Conservation (phyloP, 164 flowering plant species). For the Vitis labrusca region DNA sequence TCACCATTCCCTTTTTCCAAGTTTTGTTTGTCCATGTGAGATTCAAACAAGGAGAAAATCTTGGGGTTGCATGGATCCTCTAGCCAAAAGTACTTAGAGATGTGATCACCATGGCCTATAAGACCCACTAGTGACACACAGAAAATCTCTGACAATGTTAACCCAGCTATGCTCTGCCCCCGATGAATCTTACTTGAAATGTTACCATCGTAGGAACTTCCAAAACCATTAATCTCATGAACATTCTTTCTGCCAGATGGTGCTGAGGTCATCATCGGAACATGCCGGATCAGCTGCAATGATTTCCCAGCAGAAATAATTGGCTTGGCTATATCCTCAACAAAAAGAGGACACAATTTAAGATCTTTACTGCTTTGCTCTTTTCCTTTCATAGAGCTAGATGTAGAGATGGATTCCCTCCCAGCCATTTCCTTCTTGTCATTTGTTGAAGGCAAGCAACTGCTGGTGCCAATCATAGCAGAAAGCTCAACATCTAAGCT, state of each 20-base stretch:
- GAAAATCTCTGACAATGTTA: slow-evolving; percentile 83
- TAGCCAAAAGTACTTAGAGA: slow-evolving; percentile 47
- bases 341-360: slow-evolving; percentile 69
- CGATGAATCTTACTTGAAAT: slow-evolving; percentile 10
- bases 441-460: slow-evolving; percentile 16
- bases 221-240: slow-evolving; percentile 22
- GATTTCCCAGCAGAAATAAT: slow-evolving; percentile 97
- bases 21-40: slow-evolving; percentile 19
- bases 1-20: slow-evolving; percentile 19
- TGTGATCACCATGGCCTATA: slow-evolving; percentile 72
- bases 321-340: slow-evolving; percentile 70
- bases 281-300: slow-evolving; percentile 77
- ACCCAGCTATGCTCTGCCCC: slow-evolving; percentile 35
- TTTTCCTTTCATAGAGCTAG: slow-evolving; percentile 38
- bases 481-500: slow-evolving; percentile 30
- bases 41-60: slow-evolving; percentile 19
- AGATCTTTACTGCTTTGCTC: slow-evolving; percentile 29
- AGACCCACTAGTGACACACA: slow-evolving; percentile 77
- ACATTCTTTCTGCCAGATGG: slow-evolving; percentile 19
- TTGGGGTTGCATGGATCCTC: slow-evolving; percentile 27
- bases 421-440: slow-evolving; percentile 33
- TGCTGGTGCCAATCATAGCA: slow-evolving; percentile 12
- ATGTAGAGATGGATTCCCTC: slow-evolving; percentile 28
- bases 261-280: slow-evolving; percentile 25
- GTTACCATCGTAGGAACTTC: slow-evolving; percentile 15